Evolutionary conservation across 108 stramenopile genomes (phyloP).

Genomic region (Pelagomonas calceolata): DNA sequence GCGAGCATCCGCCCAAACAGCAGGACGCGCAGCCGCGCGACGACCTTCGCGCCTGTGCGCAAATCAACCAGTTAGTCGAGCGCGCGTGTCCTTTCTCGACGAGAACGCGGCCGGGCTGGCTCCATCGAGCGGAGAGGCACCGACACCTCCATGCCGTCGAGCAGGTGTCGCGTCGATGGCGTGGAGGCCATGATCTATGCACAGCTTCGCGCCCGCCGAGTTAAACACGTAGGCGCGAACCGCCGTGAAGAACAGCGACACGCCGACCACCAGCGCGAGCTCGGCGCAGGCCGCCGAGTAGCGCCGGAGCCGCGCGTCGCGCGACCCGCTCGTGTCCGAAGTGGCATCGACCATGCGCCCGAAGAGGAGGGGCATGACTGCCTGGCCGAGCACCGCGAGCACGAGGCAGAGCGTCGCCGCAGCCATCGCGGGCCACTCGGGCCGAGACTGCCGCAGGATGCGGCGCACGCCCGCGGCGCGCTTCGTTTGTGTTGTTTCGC

Average conservation of each 20-base stretch:
- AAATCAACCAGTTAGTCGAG: no score
- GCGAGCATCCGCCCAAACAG: slow-evolving; percentile 46
- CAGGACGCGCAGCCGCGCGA: slow-evolving; percentile 48
- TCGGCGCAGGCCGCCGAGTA: neutral
- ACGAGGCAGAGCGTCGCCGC: neutral
- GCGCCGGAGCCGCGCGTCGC: neutral
- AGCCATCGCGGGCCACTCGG: slow-evolving; percentile 6
- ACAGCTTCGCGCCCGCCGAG: neutral
- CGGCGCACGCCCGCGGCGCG: slow-evolving; percentile 9
- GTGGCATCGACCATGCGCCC: slow-evolving; percentile 2
- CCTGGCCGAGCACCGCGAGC: neutral
- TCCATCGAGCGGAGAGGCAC: no score
- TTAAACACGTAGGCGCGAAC: slow-evolving; percentile 7
- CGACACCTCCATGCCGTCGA: no score
- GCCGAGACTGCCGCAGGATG: slow-evolving; percentile 5
- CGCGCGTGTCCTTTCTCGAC: no score
- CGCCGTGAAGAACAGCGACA: slow-evolving; percentile 3
- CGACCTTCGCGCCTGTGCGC: slow-evolving; percentile 59
- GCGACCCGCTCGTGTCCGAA: neutral
- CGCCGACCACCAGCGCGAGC: slow-evolving; percentile 8
- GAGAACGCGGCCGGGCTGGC: no score
- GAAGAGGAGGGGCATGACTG: slow-evolving; percentile 3
- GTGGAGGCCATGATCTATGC: no score
- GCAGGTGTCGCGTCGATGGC: no score
- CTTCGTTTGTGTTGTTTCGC: no score